phyloP scores from a whole-genome alignment of 345 rosid genomes.

The Brassica cretica region DNA sequence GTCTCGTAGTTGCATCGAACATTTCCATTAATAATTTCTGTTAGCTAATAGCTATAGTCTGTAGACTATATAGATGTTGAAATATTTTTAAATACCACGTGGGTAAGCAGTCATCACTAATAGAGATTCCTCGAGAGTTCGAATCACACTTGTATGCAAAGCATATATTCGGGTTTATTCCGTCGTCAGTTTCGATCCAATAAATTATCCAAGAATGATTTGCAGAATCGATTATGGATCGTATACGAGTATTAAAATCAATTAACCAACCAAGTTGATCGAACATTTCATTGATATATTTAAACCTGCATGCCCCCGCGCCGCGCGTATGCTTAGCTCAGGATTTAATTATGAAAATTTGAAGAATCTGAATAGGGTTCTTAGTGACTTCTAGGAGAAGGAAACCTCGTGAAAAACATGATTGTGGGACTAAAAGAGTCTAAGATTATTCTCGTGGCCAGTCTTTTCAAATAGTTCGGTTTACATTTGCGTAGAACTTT shows the following conservation, averaged over 20 bases:
- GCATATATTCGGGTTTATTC: neutral
- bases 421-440: slow-evolving; percentile 5
- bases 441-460: slow-evolving; percentile 17
- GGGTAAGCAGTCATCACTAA: slow-evolving; percentile 16
- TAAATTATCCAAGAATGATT: neutral
- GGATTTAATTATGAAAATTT: neutral
- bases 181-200: neutral
- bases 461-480: neutral
- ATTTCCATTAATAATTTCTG: slow-evolving; percentile 5
- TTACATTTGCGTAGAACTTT: slow-evolving; percentile 19
- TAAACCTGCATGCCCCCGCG: neutral
- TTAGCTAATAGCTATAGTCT: neutral
- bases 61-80: slow-evolving; percentile 10
- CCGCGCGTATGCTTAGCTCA: slow-evolving; percentile 7
- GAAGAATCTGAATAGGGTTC: slow-evolving; percentile 38
- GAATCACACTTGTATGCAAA: neutral
- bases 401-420: neutral
- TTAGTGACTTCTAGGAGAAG: slow-evolving; percentile 25
- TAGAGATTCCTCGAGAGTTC: neutral
- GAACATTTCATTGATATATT: slow-evolving; percentile 2
- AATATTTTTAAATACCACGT: slow-evolving; percentile 18
- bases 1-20: slow-evolving; percentile 15
- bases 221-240: neutral
- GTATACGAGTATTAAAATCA: neutral
- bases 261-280: neutral